Conservation (phyloP, 345 rosid species). For the Moringa oleifera region DNA sequence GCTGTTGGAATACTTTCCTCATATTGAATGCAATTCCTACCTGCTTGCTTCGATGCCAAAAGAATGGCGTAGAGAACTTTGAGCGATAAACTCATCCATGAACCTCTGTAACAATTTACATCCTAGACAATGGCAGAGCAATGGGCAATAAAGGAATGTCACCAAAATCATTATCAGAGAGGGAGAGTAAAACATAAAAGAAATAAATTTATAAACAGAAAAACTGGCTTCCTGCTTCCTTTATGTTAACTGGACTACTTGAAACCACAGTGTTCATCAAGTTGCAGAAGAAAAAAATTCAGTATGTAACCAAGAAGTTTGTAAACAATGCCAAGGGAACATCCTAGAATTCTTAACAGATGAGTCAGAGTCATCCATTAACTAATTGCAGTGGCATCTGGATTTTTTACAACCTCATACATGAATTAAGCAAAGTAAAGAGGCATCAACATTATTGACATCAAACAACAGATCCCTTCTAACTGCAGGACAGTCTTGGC, state of each 20-base stretch:
- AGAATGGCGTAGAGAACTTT: too few relatives aligned
- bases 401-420: background rate
- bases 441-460: background rate
- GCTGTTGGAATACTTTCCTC: too few relatives aligned
- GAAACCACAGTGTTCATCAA: too few relatives aligned
- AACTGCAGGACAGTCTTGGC: background rate
- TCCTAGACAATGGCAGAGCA: too few relatives aligned
- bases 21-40: too few relatives aligned
- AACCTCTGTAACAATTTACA: too few relatives aligned
- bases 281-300: background rate
- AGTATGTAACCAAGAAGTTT: background rate
- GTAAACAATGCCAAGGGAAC: background rate
- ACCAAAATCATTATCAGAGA: background rate
- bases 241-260: too few relatives aligned
- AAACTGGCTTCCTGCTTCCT: too few relatives aligned
- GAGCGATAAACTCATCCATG: too few relatives aligned
- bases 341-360: background rate
- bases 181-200: background rate
- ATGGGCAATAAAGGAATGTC: background rate
- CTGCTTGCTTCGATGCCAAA: too few relatives aligned
- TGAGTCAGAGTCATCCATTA: background rate
- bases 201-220: too few relatives aligned
- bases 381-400: background rate
- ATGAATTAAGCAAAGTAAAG: background rate
- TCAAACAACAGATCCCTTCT: background rate